A percentile compares a stretch with the other conserved stretches of the same genome.
Conservation (phyloP, 495 filamentous ascomycete genomes). For the Daldinia decipiens region DNA sequence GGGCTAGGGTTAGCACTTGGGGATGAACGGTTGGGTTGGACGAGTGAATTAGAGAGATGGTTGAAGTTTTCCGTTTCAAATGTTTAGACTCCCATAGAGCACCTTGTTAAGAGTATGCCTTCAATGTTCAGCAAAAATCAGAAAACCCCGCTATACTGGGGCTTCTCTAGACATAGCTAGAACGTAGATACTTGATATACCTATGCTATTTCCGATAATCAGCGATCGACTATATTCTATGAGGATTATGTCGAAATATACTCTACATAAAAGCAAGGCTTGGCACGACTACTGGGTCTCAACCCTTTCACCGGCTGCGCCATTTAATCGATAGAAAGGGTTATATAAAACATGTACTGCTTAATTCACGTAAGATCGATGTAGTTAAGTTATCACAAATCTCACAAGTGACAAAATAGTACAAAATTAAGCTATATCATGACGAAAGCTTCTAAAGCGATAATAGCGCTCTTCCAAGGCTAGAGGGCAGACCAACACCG, state of each 20-base stretch:
- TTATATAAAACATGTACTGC: not conserved
- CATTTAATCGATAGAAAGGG: too few species aligned
- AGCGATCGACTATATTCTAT: constrained; percentile 33
- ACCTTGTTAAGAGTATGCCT: not conserved
- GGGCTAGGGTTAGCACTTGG: constrained; percentile 24
- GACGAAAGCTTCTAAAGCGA: not conserved
- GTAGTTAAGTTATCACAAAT: not conserved
- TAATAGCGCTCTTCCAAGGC: not conserved
- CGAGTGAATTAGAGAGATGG: constrained; percentile 26
- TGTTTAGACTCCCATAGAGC: not conserved
- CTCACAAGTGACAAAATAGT: too few species aligned
- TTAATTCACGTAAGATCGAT: constrained; percentile 11
- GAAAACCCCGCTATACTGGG: not conserved
- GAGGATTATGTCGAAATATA: constrained; percentile 27
- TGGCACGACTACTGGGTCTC: too few species aligned
- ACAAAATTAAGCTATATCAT: too few species aligned
- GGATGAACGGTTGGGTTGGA: constrained; percentile 12
- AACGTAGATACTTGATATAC: not conserved
- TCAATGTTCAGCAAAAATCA: not conserved
- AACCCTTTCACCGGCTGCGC: too few species aligned
- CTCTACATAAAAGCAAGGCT: too few species aligned
- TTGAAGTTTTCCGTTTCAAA: constrained; percentile 7
- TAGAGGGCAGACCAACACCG: not conserved
- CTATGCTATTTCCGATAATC: not conserved
- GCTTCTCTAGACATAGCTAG: not conserved